Evolutionary conservation across 352 stramenopile species (phyloP), one percentile per base, ranked within the genome.

Genomic region (Elongisporangium prolatum): DNA sequence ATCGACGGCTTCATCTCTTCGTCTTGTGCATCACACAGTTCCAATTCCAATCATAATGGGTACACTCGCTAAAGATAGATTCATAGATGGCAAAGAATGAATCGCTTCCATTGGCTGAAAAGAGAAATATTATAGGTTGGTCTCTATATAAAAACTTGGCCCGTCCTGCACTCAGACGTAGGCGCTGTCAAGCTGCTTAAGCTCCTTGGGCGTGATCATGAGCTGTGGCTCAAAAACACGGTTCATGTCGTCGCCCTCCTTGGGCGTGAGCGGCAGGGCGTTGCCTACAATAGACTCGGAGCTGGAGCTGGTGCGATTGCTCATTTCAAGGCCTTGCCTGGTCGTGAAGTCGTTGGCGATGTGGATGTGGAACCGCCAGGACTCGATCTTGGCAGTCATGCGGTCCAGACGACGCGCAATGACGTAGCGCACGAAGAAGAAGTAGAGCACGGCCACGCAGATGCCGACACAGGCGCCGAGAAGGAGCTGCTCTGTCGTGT

Each of bases 281-380:
- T n/a, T n/a, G n/a, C 20, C 18, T 7, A 37, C 54, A n/a, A 54
- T n/a, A 17, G 51, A 53, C 10, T 54, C 47, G 22, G 44, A 28
- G 14, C 47, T 48, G 54, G 14, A 22, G 21, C 21, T 44, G 16
- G 14, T 37, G 9, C 13, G 14, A n/a, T 21, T 22, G 48, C 34
- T 21, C 34, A 49, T 50, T 5, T 54, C 0, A 54, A 60, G 18
- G 50, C n/a, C 50, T 21, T 59, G 40, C 52, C 20, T 70, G 56
- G 64, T 49, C 57, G 65, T 74, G 52, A 75, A 81, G 58, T 81
- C 72, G 64, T 81, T 71, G 24, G 51, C 59, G 56, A 81, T 68
- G 49, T 63, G 28, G 21, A 81, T 48, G 25, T 69, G 69, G 21
- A 69, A 25, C 59, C 50, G 55, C 21, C 44, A 71, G 44, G 21